Evolutionary conservation across 345 rosid genomes (phyloP), one percentile per base, ranked within the genome.

Genomic region (Lagerstroemia speciosa): DNA sequence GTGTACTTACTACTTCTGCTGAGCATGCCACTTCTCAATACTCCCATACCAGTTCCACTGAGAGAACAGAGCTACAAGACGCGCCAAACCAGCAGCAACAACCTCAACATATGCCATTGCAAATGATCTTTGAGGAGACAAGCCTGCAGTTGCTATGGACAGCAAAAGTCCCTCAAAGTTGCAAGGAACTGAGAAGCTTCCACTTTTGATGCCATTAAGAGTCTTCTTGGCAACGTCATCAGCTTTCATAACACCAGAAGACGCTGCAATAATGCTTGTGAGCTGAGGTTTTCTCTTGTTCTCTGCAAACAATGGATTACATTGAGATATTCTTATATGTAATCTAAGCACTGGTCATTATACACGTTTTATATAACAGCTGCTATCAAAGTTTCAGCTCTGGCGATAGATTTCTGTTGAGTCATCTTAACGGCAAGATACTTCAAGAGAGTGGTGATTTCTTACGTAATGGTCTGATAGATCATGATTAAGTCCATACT

Each of bases 81-180:
- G 88, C 40, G 79, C 24, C 14, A 84, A 26, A 72, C 92, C 83
- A 61, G 75, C 83, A 19, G 80, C 67, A 48, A 76, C 75, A 31
- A 93, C 91, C 84, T 93, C 97, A 65, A 86, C 41, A 72, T 84
- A 89, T 60, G 97, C 98, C 82, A 86, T 82, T 78, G 77, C 50
- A 72, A 37, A 84, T 22, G 97, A 91, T 73, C 89, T 80, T 68
- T 87, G 97, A 58, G 97, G 96, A 11, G 92, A 86, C 72, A 89
- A 75, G 69, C 96, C 97, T 5, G 91, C 85, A 36, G 94, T 87
- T 8, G 85, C 87, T 1, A 83, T 79, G 48, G 96, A 77, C 38
- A 91, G 69, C 50, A 89, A 66, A 63, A 68, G 66, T 46, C 98
- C 97, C 69, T 83, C 92, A 40, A 79, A 82, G 83, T 91, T 91